Percentiles rank a stretch among this genome's conserved stretches.
These are phyloP conservation scores for Hericium erinaceus DNA, from an alignment of 768 basidiomycete genomes.

Conservation along the genomic window DNA sequence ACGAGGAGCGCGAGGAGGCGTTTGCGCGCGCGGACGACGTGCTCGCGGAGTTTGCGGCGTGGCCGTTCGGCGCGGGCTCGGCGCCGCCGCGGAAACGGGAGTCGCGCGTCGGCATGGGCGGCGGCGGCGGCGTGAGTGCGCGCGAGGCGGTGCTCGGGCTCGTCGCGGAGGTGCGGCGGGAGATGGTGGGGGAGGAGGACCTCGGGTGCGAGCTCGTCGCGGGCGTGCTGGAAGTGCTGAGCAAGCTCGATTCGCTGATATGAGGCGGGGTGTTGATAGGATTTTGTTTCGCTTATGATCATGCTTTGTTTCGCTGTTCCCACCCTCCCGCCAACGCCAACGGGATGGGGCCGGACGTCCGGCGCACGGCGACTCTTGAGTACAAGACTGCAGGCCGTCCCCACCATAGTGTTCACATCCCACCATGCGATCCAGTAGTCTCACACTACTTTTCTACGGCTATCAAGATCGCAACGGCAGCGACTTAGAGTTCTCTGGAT, in stretches of 20 bases:
- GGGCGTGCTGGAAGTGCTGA: conserved; percentile 87
- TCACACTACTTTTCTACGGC: no score
- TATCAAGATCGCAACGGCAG: no score
- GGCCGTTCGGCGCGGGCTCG: conserved; percentile 54
- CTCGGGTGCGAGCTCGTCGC: conserved; percentile 84
- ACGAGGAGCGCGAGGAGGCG: conserved; percentile 89
- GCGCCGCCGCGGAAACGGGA: conserved; percentile 25
- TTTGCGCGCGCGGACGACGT: conserved; percentile 93
- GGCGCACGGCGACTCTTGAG: no score
- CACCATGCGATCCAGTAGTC: no score
- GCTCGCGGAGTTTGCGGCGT: conserved; percentile 79
- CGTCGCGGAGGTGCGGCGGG: conserved; percentile 63
- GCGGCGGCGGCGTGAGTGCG: conserved; percentile 32
- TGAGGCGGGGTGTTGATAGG: conserved; percentile 21
- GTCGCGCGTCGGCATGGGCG: conserved; percentile 47
- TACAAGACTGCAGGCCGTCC: no score
- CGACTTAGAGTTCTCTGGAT: no score
- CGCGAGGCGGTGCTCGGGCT: conserved; percentile 67
- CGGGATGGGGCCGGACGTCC: no score
- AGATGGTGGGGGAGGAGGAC: conserved; percentile 69
- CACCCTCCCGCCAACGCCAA: no score
- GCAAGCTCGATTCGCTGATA: conserved; percentile 82
- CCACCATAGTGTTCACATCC: no score
- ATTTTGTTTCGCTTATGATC: no score
- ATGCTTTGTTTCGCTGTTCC: no score